Percentiles rank a stretch among this genome's conserved stretches.
These are phyloP conservation scores for Nasturtium officinale DNA, from an alignment of 345 rosid species.

Conservation along the genomic window DNA sequence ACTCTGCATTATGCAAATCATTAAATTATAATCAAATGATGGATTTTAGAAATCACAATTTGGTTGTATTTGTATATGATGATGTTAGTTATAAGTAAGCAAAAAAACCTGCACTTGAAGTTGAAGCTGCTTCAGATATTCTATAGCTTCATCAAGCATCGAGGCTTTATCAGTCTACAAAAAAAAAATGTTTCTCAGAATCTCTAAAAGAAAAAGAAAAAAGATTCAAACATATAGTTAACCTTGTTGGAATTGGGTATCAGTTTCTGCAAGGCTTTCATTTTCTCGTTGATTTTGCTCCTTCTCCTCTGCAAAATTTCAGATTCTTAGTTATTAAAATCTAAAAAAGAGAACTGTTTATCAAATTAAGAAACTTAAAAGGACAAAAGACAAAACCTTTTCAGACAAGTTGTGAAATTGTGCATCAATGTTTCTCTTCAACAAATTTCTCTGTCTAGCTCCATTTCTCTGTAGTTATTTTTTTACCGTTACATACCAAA, in stretches of 20 bases:
- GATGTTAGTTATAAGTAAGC: background rate
- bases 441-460: slow-evolving; percentile 48
- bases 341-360: background rate
- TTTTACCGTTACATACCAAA: background rate
- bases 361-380: slow-evolving; percentile 7
- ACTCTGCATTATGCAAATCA: slow-evolving; percentile 25
- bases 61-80: background rate
- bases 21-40: slow-evolving; percentile 12
- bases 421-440: slow-evolving; percentile 72
- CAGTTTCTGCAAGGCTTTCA: slow-evolving; percentile 78
- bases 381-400: slow-evolving; percentile 51
- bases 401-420: slow-evolving; percentile 80
- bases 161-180: slow-evolving; percentile 84
- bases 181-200: background rate
- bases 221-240: background rate
- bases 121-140: slow-evolving; percentile 82
- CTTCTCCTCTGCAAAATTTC: slow-evolving; percentile 61
- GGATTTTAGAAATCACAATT: background rate
- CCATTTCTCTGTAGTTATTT: slow-evolving; percentile 44
- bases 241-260: slow-evolving; percentile 87
- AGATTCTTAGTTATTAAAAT: background rate
- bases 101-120: slow-evolving; percentile 71
- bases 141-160: slow-evolving; percentile 86
- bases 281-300: slow-evolving; percentile 78
- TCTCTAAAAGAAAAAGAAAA: background rate